phyloP scores from a whole-genome alignment of 2,329 filamentous ascomycete species.

The Elsinoe arachidis region DNA sequence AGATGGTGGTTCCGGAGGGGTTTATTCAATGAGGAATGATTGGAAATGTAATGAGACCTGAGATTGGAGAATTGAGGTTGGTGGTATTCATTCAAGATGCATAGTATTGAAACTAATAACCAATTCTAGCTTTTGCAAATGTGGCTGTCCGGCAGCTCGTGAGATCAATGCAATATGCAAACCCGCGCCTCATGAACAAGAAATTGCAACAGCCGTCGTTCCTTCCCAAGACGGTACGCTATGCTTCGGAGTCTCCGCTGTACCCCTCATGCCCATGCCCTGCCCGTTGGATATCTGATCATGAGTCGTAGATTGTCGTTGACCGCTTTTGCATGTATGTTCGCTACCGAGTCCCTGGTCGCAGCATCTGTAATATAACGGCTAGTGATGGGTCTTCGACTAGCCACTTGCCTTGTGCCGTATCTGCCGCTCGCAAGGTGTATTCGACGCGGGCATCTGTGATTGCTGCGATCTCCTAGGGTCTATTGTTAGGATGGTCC shows the following conservation, averaged over 20 bases:
- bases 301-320: not conserved
- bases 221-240: constrained; percentile 6
- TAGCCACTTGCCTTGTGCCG: constrained; percentile 52
- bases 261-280: not conserved
- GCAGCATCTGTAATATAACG: constrained; percentile 31
- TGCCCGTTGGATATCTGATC: not conserved
- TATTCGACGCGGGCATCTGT: constrained; percentile 50
- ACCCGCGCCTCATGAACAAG: not conserved
- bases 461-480: constrained; percentile 49
- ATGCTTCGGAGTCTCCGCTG: constrained; percentile 5
- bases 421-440: constrained; percentile 47
- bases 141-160: not conserved
- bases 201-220: not conserved
- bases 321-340: not conserved
- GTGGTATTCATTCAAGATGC: no score
- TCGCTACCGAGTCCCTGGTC: constrained; percentile 10
- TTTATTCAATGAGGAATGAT: no score
- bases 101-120: not conserved
- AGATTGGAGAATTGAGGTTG: not conserved
- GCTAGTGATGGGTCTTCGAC: constrained; percentile 50
- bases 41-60: no score
- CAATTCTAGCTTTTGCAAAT: not conserved
- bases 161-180: not conserved
- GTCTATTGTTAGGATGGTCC: constrained; percentile 1
- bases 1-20: no score